A percentile compares a stretch with the other conserved stretches of the same genome.
Evolutionary conservation across 1,284 basidiomycete genomes (phyloP).

Genomic region (Earliella scabrosa): DNA sequence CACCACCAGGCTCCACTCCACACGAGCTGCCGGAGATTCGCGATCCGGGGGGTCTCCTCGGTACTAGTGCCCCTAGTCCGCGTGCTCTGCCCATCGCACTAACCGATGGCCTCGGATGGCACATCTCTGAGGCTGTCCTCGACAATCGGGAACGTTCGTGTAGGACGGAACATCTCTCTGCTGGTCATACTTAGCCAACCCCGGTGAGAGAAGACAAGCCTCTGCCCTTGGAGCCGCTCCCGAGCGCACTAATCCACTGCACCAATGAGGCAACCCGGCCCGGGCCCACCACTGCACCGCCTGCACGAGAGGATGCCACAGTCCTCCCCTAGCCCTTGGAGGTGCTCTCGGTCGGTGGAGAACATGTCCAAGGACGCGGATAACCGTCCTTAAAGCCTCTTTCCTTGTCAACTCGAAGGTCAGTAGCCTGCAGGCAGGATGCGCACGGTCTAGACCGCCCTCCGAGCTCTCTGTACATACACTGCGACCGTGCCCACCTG

Average conservation of each 20-base stretch:
- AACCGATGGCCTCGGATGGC: not conserved
- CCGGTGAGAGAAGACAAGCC: not conserved
- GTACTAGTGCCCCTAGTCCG: constrained; percentile 4
- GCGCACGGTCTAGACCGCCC: not conserved
- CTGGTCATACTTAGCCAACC: not conserved
- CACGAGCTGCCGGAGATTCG: constrained; percentile 10
- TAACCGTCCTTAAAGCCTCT: not conserved
- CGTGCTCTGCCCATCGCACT: not conserved
- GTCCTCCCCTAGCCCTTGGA: not conserved
- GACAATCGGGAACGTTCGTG: too few relatives aligned
- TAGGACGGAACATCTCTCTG: not conserved
- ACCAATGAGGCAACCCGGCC: constrained; percentile 1
- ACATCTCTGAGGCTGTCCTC: not conserved
- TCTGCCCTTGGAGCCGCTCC: too few relatives aligned
- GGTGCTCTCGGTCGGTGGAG: not conserved
- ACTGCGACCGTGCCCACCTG: constrained; percentile 11
- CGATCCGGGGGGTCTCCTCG: constrained; percentile 14
- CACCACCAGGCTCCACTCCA: constrained; percentile 15
- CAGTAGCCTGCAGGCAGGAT: constrained; percentile 6
- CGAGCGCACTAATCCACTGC: too few relatives aligned
- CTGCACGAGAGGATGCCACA: not conserved
- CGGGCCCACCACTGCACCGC: not conserved
- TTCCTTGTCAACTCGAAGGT: not conserved
- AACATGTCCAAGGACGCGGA: not conserved
- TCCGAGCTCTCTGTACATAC: not conserved